Base-by-base conservation (phyloP, 208 protist species). In the Blastocrithidia nonstop region DNA sequence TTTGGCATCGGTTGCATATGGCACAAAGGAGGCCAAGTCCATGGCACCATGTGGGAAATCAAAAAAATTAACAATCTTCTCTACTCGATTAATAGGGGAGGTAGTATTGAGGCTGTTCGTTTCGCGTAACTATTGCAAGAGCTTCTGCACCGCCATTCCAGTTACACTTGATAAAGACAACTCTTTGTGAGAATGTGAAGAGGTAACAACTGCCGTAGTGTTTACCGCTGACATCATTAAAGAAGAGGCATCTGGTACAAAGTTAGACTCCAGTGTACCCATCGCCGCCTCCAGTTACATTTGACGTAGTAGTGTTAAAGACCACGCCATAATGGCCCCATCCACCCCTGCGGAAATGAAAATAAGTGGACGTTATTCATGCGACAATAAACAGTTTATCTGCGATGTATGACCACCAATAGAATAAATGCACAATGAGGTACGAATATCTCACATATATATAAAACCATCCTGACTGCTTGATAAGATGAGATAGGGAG, bases 271-370 rank as follows among this genome's bases (percentile, higher is more conserved):
- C 6, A 88, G 45, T 45, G 58, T 59, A 19, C 74, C 78, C 9
- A 94, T 52, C 1, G 76, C 67, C 15, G 79, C 79, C 32, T 89
- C 66, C 4, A 89, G 65, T 38, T 57, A 68, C 6, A 80, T 53
- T 35, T 85, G 70, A 5, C 67, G 61, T 48, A 91, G 46, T 23
- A 84, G 47, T 6, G 66, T 65, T 4, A 95, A 29, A 25, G 62
- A 55, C 91, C 90, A 97, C 59, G 87, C 69, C 16, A 91, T 66
- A 13, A 95, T 47, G 5, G 79, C 75, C 22, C 73, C 73, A 52
- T 97, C 94, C 19, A 82, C 68, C n/a, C 74, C 66, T 1, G 65
- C 71, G 17, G 94, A 93, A n/a, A 76, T 62, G 49, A 95, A 72
- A 4, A 92, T 50, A 33, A 96, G 77, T 2, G 94, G 94, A 6